phyloP scores from a whole-genome alignment of 2,329 filamentous ascomycete genomes.

The Aspergillus ibericus region DNA sequence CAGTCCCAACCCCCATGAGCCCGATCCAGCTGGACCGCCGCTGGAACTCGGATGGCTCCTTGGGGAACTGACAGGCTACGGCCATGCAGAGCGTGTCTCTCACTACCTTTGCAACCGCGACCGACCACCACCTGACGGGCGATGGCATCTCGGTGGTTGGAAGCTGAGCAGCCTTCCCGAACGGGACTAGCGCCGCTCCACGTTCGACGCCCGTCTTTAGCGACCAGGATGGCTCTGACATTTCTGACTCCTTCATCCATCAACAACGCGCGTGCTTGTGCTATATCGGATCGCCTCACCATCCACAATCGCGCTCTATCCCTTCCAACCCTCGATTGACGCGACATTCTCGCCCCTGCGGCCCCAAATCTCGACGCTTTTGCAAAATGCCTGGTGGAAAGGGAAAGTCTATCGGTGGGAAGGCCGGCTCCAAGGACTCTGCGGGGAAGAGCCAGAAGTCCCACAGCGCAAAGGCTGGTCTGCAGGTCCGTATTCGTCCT shows the following conservation, averaged over 20 bases:
- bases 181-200: constrained; percentile 38
- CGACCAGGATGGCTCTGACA: constrained; percentile 38
- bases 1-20: not conserved
- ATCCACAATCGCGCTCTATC: constrained; percentile 28
- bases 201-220: constrained; percentile 35
- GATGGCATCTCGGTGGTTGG: constrained; percentile 13
- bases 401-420: constrained; percentile 88
- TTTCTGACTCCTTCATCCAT: constrained; percentile 46
- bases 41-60: not conserved
- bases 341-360: constrained; percentile 29
- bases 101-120: not conserved
- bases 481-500: constrained; percentile 71
- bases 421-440: constrained; percentile 80
- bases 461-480: constrained; percentile 89
- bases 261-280: constrained; percentile 42
- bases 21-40: not conserved
- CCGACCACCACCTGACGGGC: constrained; percentile 7
- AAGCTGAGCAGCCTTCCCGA: constrained; percentile 28
- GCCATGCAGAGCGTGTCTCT: not conserved
- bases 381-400: constrained; percentile 78
- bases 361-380: constrained; percentile 25
- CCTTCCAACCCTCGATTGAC: constrained; percentile 22
- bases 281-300: constrained; percentile 30
- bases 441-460: constrained; percentile 89
- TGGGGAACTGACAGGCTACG: not conserved